phyloP scores from a whole-genome alignment of 2,329 filamentous ascomycete genomes.

The Macrophomina phaseolina region DNA sequence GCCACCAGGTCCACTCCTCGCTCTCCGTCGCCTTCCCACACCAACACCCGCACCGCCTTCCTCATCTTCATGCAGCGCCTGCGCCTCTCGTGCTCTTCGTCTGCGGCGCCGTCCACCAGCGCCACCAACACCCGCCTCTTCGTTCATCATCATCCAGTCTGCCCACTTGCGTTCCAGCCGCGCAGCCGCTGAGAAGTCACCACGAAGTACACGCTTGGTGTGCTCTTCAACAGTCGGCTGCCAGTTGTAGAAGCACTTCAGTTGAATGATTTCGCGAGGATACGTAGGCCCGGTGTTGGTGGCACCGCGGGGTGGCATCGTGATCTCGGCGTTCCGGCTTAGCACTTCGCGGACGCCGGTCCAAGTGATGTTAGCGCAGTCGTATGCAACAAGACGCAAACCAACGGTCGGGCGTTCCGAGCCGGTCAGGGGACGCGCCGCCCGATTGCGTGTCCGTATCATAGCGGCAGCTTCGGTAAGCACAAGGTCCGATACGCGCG shows the following conservation, averaged over 20 bases:
- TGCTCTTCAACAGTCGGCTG: constrained; percentile 96
- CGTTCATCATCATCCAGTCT: constrained; percentile 89
- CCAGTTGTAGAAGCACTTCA: constrained; percentile 96
- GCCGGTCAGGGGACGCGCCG: constrained; percentile 39
- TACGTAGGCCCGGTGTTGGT: constrained; percentile 56
- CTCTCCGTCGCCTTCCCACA: constrained; percentile 51
- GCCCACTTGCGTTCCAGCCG: constrained; percentile 91
- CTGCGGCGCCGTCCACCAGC: constrained; percentile 70
- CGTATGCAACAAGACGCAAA: constrained; percentile 81
- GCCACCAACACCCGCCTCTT: constrained; percentile 77
- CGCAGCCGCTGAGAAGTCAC: constrained; percentile 74
- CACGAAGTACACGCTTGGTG: constrained; percentile 79
- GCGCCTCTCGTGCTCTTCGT: constrained; percentile 79
- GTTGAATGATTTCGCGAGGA: constrained; percentile 77
- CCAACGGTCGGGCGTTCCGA: constrained; percentile 56
- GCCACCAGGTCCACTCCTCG: constrained; percentile 54
- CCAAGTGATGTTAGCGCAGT: constrained; percentile 93
- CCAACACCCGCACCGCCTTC: constrained; percentile 62
- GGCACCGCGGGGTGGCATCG: constrained; percentile 49
- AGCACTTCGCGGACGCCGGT: constrained; percentile 86
- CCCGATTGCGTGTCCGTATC: constrained; percentile 69
- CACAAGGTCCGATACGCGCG: constrained; percentile 83
- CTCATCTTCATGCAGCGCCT: constrained; percentile 79
- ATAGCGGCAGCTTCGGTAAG: constrained; percentile 85
- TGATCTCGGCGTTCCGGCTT: constrained; percentile 79